phyloP scores from a whole-genome alignment of 495 filamentous ascomycete species.

The Achaetomiella virescens region DNA sequence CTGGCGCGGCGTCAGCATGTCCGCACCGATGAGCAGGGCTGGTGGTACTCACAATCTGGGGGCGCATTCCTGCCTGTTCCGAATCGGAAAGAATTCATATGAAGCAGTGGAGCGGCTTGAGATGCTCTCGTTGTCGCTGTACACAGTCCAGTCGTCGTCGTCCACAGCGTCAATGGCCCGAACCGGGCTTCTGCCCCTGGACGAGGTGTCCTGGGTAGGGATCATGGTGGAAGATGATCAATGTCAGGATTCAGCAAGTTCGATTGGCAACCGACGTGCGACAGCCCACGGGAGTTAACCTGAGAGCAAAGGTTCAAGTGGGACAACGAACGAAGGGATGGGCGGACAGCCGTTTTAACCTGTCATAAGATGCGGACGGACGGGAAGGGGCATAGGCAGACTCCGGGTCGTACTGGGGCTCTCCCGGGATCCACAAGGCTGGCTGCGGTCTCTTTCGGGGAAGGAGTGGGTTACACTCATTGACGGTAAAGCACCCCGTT shows the following conservation, averaged over 20 bases:
- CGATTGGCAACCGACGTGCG: not conserved
- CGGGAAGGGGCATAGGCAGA: conserved; percentile 2
- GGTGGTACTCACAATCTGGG: conserved; percentile 3
- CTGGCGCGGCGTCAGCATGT: conserved; percentile 1
- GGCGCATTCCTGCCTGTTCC: not conserved
- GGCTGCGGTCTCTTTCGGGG: not conserved
- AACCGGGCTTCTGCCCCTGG: not conserved
- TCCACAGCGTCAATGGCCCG: not conserved
- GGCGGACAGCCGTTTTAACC: conserved; percentile 9
- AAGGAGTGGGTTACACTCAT: not conserved
- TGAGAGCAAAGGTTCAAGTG: not conserved
- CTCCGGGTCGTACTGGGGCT: not conserved
- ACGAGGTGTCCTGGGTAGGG: not conserved
- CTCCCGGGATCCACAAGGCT: conserved; percentile 8
- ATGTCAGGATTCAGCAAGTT: not conserved
- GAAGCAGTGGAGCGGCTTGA: not conserved
- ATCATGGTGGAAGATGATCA: not conserved
- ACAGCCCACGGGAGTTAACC: not conserved
- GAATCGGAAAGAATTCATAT: not conserved
- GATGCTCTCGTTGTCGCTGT: conserved; percentile 11
- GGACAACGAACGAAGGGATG: not conserved
- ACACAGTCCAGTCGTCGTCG: conserved; percentile 12
- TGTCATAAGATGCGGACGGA: not conserved
- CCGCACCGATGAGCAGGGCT: not conserved
- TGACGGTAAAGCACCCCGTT: not conserved